A percentile compares a stretch with the other conserved stretches of the same genome.
Conservation (phyloP, 805 yeast species). For the Lipomyces japonicus region DNA sequence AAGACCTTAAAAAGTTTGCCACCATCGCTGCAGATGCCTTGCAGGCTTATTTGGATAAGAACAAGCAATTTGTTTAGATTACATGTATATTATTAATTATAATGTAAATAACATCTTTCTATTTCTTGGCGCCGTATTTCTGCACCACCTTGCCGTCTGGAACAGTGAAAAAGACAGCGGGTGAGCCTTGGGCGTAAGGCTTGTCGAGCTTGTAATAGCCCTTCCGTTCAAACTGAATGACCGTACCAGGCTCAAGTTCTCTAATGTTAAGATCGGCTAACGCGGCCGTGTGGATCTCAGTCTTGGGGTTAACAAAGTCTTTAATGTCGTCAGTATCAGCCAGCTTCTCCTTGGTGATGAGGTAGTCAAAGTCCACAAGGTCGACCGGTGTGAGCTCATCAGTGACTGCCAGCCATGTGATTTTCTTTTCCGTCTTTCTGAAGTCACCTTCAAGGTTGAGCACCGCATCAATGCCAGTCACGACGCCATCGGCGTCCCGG, state of each 20-base stretch:
- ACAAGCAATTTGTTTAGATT: too few relatives aligned
- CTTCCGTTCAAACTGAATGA: conserved; percentile 94
- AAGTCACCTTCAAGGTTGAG: conserved; percentile 93
- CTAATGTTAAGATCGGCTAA: conserved; percentile 76
- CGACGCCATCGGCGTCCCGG: conserved; percentile 55
- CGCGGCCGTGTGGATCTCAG: conserved; percentile 78
- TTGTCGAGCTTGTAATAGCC: conserved; percentile 86
- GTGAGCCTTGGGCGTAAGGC: conserved; percentile 50
- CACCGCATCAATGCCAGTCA: conserved; percentile 65
- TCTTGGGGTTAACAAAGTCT: conserved; percentile 81
- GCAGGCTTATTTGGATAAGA: too few relatives aligned
- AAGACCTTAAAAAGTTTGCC: too few relatives aligned
- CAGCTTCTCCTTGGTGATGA: conserved; percentile 89
- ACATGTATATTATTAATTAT: too few relatives aligned
- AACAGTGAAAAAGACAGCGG: conserved; percentile 80
- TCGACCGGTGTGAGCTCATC: conserved; percentile 67
- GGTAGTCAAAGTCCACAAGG: conserved; percentile 87
- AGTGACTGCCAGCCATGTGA: conserved; percentile 91
- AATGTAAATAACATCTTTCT: too few relatives aligned
- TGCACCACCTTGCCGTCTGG: conserved; percentile 91
- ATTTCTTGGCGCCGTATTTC: conserved; percentile 67
- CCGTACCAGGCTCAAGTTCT: conserved; percentile 75
- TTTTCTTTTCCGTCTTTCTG: conserved; percentile 90
- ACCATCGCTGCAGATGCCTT: too few relatives aligned
- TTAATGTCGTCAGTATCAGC: conserved; percentile 93